Conservation (phyloP, 345 rosid genomes). For the Laguncularia racemosa region DNA sequence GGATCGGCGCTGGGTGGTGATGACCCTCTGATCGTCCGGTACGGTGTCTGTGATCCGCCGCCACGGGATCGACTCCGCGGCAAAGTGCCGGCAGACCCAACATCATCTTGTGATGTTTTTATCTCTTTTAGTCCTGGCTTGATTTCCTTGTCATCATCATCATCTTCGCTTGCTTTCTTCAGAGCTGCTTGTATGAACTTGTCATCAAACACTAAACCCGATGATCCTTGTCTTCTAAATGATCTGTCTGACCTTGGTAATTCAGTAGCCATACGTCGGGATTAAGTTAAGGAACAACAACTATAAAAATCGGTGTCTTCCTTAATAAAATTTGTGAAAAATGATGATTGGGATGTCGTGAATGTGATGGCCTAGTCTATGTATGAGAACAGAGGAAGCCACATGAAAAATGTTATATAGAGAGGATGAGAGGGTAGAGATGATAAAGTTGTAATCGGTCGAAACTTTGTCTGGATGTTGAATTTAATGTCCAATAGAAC, state of each 20-base stretch:
- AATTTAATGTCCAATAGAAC: no score
- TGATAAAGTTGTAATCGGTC: no score
- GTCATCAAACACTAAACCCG: conserved; percentile 71
- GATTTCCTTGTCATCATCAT: neutral
- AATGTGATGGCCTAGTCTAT: no score
- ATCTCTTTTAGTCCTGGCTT: neutral
- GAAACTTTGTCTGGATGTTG: no score
- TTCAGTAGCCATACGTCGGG: conserved; percentile 16
- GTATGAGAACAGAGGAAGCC: no score
- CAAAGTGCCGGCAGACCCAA: conserved; percentile 11
- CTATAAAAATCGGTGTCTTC: no score
- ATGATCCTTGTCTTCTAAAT: conserved; percentile 80
- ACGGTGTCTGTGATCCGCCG: conserved; percentile 24
- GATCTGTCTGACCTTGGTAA: conserved; percentile 65
- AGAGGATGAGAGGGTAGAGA: no score
- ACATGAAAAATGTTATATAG: no score
- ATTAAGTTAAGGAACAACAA: no score
- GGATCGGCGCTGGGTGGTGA: conserved; percentile 38
- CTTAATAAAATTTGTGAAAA: no score
- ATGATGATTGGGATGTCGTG: no score
- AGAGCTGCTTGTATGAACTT: conserved; percentile 37
- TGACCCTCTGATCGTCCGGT: neutral
- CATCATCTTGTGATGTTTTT: conserved; percentile 7
- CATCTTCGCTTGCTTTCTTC: neutral
- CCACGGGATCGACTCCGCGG: conserved; percentile 16